These are phyloP conservation scores for Poronia punctata DNA, from an alignment of 495 filamentous ascomycete genomes.

Conservation along the genomic window DNA sequence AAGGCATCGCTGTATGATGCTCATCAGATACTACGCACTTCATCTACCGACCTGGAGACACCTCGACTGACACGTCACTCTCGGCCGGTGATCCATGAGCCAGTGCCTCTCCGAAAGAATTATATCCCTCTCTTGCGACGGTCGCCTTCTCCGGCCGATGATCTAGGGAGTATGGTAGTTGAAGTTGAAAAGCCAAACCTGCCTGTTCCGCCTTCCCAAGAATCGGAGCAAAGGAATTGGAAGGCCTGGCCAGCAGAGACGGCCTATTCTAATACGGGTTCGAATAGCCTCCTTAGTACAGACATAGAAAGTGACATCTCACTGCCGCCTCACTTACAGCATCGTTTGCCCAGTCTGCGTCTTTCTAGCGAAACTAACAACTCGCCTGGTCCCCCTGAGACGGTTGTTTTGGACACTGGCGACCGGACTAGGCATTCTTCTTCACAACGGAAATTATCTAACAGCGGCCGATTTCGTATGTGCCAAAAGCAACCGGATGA, in stretches of 20 bases:
- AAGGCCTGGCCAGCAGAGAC: conserved; percentile 5
- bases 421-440: too few species aligned
- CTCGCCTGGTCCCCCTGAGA: too few species aligned
- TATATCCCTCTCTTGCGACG: conserved; percentile 12
- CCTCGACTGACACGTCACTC: conserved; percentile 17
- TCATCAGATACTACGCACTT: neutral
- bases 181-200: conserved; percentile 14
- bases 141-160: conserved; percentile 16
- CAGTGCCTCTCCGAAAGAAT: conserved; percentile 14
- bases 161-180: conserved; percentile 20
- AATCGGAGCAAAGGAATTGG: conserved; percentile 17
- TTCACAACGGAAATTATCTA: too few species aligned
- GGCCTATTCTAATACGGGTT: neutral
- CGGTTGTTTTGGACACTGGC: too few species aligned
- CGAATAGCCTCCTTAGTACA: neutral
- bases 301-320: conserved; percentile 1
- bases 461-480: too few species aligned
- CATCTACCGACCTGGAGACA: conserved; percentile 1
- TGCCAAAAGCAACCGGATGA: neutral
- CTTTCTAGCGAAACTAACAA: conserved; percentile 13
- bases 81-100: conserved; percentile 20
- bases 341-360: conserved; percentile 13
- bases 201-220: conserved; percentile 14
- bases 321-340: conserved; percentile 20
- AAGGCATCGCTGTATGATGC: neutral